phyloP scores from a whole-genome alignment of 495 filamentous ascomycete species.

The Stereocaulon alpinum region DNA sequence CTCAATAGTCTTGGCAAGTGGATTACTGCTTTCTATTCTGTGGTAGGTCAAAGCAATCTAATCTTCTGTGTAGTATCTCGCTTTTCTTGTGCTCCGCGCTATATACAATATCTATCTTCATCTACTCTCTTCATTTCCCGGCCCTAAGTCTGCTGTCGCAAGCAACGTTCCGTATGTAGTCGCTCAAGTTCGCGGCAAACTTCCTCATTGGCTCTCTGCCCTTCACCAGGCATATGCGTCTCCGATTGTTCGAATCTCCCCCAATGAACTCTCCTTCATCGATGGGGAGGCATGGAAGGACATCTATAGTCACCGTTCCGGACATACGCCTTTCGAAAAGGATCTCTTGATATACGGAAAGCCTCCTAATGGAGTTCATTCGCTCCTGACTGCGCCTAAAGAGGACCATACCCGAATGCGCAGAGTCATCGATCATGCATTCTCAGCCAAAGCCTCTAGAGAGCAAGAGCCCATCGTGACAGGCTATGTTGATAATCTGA shows the following conservation, averaged over 20 bases:
- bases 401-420: slow-evolving; percentile 30
- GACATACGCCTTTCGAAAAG: slow-evolving; percentile 29
- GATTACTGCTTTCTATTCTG: neutral
- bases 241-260: slow-evolving; percentile 43
- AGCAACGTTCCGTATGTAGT: slow-evolving; percentile 29
- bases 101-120: slow-evolving; percentile 30
- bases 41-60: neutral
- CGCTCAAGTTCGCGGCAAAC: slow-evolving; percentile 9
- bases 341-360: slow-evolving; percentile 17
- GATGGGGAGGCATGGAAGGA: slow-evolving; percentile 45
- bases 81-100: neutral
- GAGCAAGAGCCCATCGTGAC: slow-evolving; percentile 31
- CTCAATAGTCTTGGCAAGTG: neutral
- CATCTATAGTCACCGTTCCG: slow-evolving; percentile 42
- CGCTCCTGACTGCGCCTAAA: slow-evolving; percentile 21
- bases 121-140: slow-evolving; percentile 26
- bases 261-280: slow-evolving; percentile 47
- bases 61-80: neutral
- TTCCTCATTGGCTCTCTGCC: slow-evolving; percentile 14
- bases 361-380: slow-evolving; percentile 4
- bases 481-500: slow-evolving; percentile 32
- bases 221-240: slow-evolving; percentile 16
- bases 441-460: slow-evolving; percentile 38
- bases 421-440: slow-evolving; percentile 34
- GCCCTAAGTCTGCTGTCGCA: slow-evolving; percentile 25